These are phyloP conservation scores for Amauroascus niger DNA, from an alignment of 2,329 filamentous ascomycete species.

Conservation along the genomic window DNA sequence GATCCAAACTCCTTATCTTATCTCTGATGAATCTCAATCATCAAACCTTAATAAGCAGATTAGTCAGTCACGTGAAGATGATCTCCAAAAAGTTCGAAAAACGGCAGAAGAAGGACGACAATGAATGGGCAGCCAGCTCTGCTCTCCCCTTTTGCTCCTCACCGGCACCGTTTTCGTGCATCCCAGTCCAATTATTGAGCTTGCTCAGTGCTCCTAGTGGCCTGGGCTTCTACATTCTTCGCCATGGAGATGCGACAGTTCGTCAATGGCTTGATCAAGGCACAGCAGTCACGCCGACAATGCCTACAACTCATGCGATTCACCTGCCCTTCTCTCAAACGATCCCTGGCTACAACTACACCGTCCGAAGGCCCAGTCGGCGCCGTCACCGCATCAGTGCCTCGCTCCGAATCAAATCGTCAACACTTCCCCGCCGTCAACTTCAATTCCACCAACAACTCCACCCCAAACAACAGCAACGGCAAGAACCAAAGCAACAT, in stretches of 20 bases:
- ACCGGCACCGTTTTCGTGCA: background rate
- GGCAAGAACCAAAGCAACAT: background rate
- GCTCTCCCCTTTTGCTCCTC: background rate
- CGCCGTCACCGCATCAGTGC: background rate
- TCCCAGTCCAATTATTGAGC: background rate
- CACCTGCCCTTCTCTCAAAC: background rate
- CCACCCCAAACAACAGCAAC: background rate
- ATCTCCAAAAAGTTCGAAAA: background rate
- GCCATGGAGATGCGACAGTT: slow-evolving; percentile 16
- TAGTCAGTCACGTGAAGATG: background rate
- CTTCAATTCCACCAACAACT: background rate
- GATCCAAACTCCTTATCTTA: too few relatives aligned
- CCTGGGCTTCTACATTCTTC: background rate
- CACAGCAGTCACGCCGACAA: background rate
- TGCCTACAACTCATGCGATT: background rate
- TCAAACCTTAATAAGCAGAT: background rate
- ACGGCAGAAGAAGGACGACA: too few relatives aligned
- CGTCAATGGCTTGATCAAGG: slow-evolving; percentile 12
- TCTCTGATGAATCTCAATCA: too few relatives aligned
- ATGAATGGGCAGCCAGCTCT: too few relatives aligned
- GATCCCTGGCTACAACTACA: background rate
- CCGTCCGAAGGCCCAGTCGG: background rate
- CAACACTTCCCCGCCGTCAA: background rate
- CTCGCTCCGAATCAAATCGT: background rate
- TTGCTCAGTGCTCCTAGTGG: background rate